Evolutionary conservation across 2,329 filamentous ascomycete species (phyloP), one percentile per base, ranked within the genome.

Genomic region (Diplodia sapinea): DNA sequence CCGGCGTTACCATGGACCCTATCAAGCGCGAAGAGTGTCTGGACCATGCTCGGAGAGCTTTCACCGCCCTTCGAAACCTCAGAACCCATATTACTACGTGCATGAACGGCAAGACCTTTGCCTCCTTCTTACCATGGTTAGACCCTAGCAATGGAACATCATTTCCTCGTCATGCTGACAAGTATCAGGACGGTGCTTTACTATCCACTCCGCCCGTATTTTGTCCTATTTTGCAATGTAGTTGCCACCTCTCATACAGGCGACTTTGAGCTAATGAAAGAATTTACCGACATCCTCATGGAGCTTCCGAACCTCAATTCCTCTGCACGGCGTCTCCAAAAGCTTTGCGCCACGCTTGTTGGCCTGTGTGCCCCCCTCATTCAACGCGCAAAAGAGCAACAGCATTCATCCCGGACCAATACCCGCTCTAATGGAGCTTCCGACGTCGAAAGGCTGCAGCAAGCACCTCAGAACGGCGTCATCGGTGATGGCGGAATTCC

Each of bases 171-270:
- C 29, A 8, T 36, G 15, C n/a, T n/a, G 13, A 43, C n/a, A 29
- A 11, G 4, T 13, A 23, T 6, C 15, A 77, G 76, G 76, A 76
- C 73, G 1, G 73, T 77, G 55, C 73, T 77, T 12, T 77, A 75
- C 11, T 76, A 76, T 50, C 74, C 76, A 5, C 69, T 78, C 2
- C 74, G 72, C 38, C 75, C 76, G 1, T 78, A 77, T 70, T 78
- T 76, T 64, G 75, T 77, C 15, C 72, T 78, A 31, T 78, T 78
- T 65, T 78, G 76, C 70, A 77, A 78, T 51, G 75, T 78, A 1
- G 75, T 77, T n/a, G 75, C 75, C 15, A 77, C 76, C 1, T 77
- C 74, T 13, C 72, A 77, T 54, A 68, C 65, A 5, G 65, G 54
- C 31, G 75, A 78, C 54, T 78, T 75, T 20, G 72, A 75, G 43